Base-by-base conservation (phyloP, 768 basidiomycete genomes). In the Boletellus ananas region DNA sequence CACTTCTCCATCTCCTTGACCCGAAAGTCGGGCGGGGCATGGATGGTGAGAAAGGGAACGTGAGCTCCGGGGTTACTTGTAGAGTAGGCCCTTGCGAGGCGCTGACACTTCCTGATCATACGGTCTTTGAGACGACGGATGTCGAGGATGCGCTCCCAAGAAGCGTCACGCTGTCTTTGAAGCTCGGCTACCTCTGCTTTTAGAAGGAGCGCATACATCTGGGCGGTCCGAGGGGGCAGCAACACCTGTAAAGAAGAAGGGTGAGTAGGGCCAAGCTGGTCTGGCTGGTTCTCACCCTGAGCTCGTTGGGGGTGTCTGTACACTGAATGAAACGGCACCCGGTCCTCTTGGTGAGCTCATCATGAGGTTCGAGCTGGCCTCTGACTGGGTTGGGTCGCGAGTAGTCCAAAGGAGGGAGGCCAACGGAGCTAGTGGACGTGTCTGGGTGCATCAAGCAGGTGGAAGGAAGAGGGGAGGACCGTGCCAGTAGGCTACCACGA, bases 1-100 rank as follows among this genome's bases (percentile, higher is more conserved):
- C 87, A 89, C 50, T 79, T 81, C 59, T 89, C 86, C 80, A 89
- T 85, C 66, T 86, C 85, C 67, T 85, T 85, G 34, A 87, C 67
- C 17, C 85, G 76, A 61, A 89, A 89, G 62, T 89, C 86, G 31
- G 77, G 62, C 3, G 86, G 85, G 1, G 87, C 84, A 43, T 85
- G 74, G 34, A 86, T 69, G 11, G 84, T 83, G 54, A 82, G 80
- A 66, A 87, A 87, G 29, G 77, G 71, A 46, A 73, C 68, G 16
- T 67, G 64, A 31, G 73, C 65, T 43, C 72, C 63, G 47, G 72
- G 66, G 37, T 66, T 73, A 23, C 70, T 63, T 27, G 72, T 62
- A 12, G 76, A 69, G 44, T 68, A 61, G 47, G 66, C 66, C 54
- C 76, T 80, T 39, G 79, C 77, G 38, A 87, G 69, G 48, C 83